A percentile compares a stretch with the other conserved stretches of the same genome.
phyloP scores from a whole-genome alignment of 2,329 filamentous ascomycete species.

The Camillea tinctor region DNA sequence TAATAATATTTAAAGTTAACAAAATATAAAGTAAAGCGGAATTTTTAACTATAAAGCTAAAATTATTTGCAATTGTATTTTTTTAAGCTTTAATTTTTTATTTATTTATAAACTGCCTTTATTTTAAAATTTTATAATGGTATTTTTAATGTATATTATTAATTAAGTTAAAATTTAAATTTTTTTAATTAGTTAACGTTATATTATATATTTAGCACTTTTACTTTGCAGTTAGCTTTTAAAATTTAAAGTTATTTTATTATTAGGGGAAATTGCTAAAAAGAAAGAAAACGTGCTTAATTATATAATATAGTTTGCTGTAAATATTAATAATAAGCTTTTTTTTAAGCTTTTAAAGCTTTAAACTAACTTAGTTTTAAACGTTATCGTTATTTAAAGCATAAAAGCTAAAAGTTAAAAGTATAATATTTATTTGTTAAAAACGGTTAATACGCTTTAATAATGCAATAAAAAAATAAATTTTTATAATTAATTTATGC shows the following conservation, averaged over 20 bases:
- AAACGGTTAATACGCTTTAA: conserved; percentile 3
- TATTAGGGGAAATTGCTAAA: conserved; percentile 6
- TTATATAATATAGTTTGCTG: not conserved
- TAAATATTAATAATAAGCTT: conserved; percentile 1
- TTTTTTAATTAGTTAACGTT: conserved; percentile 3
- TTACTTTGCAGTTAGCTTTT: conserved; percentile 1
- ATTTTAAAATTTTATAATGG: conserved; percentile 9
- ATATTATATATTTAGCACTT: conserved; percentile 8
- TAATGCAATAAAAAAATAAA: conserved; percentile 1
- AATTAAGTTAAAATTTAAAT: conserved; percentile 8
- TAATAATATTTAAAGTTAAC: conserved; percentile 10
- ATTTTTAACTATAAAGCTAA: not conserved
- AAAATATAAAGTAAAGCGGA: conserved; percentile 1
- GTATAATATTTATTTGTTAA: conserved; percentile 8
- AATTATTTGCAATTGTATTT: not conserved
- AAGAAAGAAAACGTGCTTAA: conserved; percentile 8
- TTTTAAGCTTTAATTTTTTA: conserved; percentile 3
- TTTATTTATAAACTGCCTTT: not conserved
- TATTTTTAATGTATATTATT: conserved; percentile 4
- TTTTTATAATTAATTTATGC: conserved; percentile 9
- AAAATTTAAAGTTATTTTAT: conserved; percentile 7
- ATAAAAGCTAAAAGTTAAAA: conserved; percentile 7
- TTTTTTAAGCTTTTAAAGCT: conserved; percentile 5
- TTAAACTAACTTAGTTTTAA: conserved; percentile 7
- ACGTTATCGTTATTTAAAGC: conserved; percentile 7